Evolutionary conservation across 164 flowering plant genomes (phyloP).

Genomic region (Protea cynaroides): DNA sequence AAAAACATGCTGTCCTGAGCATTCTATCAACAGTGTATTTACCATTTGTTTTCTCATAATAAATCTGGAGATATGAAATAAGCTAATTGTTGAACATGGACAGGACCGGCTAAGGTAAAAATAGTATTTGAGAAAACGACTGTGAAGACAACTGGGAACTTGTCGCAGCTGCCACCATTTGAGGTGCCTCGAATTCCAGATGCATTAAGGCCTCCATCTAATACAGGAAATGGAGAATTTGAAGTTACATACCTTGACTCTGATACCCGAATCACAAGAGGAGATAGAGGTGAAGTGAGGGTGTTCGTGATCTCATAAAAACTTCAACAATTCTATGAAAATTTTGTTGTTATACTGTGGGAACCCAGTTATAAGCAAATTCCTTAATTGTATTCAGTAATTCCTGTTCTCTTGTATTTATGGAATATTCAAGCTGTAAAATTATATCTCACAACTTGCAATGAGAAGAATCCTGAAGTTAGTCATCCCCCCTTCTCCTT

Average conservation of each 20-base stretch:
- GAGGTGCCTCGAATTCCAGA: conserved; percentile 85
- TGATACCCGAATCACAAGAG: conserved; percentile 83
- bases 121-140: conserved; percentile 83
- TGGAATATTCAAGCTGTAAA: background rate
- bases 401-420: too few relatives aligned
- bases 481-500: too few relatives aligned
- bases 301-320: conserved; percentile 68
- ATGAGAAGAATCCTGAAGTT: too few relatives aligned
- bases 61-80: background rate
- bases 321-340: background rate
- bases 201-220: conserved; percentile 58
- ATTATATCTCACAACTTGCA: too few relatives aligned
- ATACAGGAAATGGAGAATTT: conserved; percentile 74
- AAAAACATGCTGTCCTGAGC: too few relatives aligned
- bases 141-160: conserved; percentile 73
- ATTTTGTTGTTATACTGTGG: too few relatives aligned
- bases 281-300: conserved; percentile 92
- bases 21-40: background rate
- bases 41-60: background rate
- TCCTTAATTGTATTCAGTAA: background rate
- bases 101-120: conserved; percentile 59
- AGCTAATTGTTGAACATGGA: conserved; percentile 4
- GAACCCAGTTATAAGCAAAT: background rate
- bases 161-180: conserved; percentile 85
- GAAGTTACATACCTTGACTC: conserved; percentile 80